Base-by-base conservation (phyloP, 169 alveolate genomes). In the Fabrea salina region DNA sequence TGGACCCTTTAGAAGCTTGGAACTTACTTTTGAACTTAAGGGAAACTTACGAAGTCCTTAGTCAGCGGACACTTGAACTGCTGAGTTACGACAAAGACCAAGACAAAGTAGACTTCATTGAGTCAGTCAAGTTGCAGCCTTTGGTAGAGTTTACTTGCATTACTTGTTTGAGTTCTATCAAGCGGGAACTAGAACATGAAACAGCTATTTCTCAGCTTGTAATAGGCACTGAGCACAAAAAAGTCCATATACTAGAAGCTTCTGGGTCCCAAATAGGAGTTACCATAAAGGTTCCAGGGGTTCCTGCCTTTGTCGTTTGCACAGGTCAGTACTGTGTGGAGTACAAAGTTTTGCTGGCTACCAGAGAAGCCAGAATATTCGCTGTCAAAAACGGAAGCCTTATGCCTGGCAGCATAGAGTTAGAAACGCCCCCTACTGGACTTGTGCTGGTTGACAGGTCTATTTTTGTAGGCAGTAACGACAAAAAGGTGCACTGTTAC, bases 381-480 rank as follows among this genome's bases (percentile, higher is more conserved):
- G 32, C 86, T 27, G 49, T 89, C 1, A 87, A 77, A 68, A 85
- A 87, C 78, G 95, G 93, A 32, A 16, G 33, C 3, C 19, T 79
- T n/a, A 37, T 25, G 16, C 53, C 78, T 0, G 58, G 25, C 5
- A 33, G 54, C 1, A 74, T 80, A 41, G 78, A 75, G 27, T 79
- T 89, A 25, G 91, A 84, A 47, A 59, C 93, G 27, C 83, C 86
- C 49, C 87, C 92, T 0, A 71, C 75, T 27, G 91, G 92, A 11
- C 49, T 89, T 4, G 83, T 75, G 5, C 64, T 53, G 30, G 32
- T 86, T 30, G 93, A 84, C 2, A 84, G 81, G 47, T 0, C 22
- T 32, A 67, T 91, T 32, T 72, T 80, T 16, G 86, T 88, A 16
- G 95, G 92, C 25, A 59, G 84, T n/a, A 82, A 86, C 83, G 85